Base-by-base conservation (phyloP, 768 basidiomycete genomes). In the Lepiota venenata region DNA sequence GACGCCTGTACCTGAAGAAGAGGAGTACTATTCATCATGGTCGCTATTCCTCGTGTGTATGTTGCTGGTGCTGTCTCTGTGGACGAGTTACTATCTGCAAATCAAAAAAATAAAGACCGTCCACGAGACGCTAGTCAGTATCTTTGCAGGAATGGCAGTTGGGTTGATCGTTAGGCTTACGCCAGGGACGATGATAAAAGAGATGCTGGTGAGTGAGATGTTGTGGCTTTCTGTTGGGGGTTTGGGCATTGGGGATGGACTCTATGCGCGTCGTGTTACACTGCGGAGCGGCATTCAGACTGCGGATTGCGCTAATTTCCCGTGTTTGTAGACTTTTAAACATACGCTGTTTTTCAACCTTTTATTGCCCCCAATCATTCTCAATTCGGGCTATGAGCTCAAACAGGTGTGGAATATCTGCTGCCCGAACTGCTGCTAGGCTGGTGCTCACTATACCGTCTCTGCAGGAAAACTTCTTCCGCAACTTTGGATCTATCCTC, bases 271-370 rank as follows among this genome's bases (percentile, higher is more conserved):
- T 15, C 32, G 3, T 32, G 37, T 3, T 10, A 20, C 49, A 38
- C 14, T 39, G 20, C 2, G 49, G 20, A 16, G 36, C 35, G n/a
- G 10, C 6, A 32, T 9, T 32, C 32, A n/a, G 50, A 12, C 18
- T 45, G 41, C 51, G 18, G 18, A 25, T 38, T 35, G 35, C 37
- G 27, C 18, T 55, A 43, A 44, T 45, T 9, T 27, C 43, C 44
- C 38, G 43, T 58, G 54, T 58, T 50, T 60, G 2, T 63, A 96
- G 94, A 94, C 91, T 8, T 96, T 96, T 79, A 92, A 91, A 68
- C 93, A 96, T 65, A 98, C 96, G 2, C 77, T 98, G 47, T 96
- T 99, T 77, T 97, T 98, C 78, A 98, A 99, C 69, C 79, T 98
- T 18, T 77, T 99, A n/a, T 82, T 98, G 3, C 97, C 96, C 4